Evolutionary conservation across 495 filamentous ascomycete species (phyloP).

Genomic region (Hypoxylon lienhwacheense): DNA sequence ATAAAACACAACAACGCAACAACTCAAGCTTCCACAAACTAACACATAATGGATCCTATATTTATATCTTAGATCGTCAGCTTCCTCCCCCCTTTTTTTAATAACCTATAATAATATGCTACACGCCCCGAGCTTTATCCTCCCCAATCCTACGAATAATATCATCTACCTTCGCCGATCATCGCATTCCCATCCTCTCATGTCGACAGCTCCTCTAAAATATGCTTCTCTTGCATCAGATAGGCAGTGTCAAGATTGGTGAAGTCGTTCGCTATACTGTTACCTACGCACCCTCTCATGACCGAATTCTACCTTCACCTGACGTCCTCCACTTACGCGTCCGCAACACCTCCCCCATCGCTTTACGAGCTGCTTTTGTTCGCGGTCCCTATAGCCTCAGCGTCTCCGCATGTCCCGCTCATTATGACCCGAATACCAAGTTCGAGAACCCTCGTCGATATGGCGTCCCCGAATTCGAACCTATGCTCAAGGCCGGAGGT

Average conservation of each 20-base stretch:
- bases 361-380: slow-evolving; percentile 90
- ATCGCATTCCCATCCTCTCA: not conserved
- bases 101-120: slow-evolving; percentile 8
- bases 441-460: slow-evolving; percentile 61
- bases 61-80: slow-evolving; percentile 5
- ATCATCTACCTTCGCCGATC: slow-evolving; percentile 9
- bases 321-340: slow-evolving; percentile 77
- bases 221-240: slow-evolving; percentile 90
- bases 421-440: slow-evolving; percentile 76
- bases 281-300: slow-evolving; percentile 85
- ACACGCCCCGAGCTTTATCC: no score
- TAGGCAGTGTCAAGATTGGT: slow-evolving; percentile 86
- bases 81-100: not conserved
- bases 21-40: not conserved
- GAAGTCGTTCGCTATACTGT: slow-evolving; percentile 90
- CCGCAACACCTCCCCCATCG: slow-evolving; percentile 87
- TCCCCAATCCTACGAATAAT: slow-evolving; percentile 2
- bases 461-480: slow-evolving; percentile 86
- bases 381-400: slow-evolving; percentile 94
- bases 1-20: not conserved
- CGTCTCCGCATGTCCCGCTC: slow-evolving; percentile 76
- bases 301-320: slow-evolving; percentile 85
- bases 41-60: slow-evolving; percentile 1
- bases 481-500: slow-evolving; percentile 91
- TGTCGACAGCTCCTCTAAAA: slow-evolving; percentile 21